Percentiles rank a stretch among this genome's conserved stretches.
Conservation (phyloP, 2,329 filamentous ascomycete genomes). For the Botrytis cinerea region DNA sequence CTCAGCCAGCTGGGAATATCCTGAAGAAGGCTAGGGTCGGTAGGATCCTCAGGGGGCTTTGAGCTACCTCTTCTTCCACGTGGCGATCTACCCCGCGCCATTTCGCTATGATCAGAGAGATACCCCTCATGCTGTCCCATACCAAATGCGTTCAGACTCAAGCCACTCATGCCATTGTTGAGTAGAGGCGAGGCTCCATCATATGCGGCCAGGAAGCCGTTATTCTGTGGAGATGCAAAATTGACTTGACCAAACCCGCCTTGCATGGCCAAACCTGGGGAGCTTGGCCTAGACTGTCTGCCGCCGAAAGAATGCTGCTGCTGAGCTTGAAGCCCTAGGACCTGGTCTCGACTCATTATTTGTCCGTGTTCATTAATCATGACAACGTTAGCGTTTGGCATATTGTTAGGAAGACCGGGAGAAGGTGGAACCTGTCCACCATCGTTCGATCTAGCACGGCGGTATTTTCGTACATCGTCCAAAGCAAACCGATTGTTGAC, state of each 20-base stretch:
- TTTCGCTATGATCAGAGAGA: conserved; percentile 89
- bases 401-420: conserved; percentile 62
- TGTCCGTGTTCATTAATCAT: conserved; percentile 96
- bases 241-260: conserved; percentile 63
- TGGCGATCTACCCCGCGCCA: conserved; percentile 86
- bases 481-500: conserved; percentile 98
- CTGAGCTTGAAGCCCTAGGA: conserved; percentile 77
- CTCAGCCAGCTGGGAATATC: conserved; percentile 96
- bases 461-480: conserved; percentile 95
- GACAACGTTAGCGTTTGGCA: conserved; percentile 76
- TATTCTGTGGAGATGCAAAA: conserved; percentile 88
- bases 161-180: conserved; percentile 67
- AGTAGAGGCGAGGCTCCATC: conserved; percentile 72
- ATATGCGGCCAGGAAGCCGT: conserved; percentile 89
- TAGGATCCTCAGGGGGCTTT: conserved; percentile 97
- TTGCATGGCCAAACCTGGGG: conserved; percentile 84
- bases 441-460: conserved; percentile 86
- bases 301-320: conserved; percentile 57
- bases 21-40: conserved; percentile 83
- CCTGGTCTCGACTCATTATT: conserved; percentile 79
- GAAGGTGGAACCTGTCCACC: conserved; percentile 66
- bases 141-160: conserved; percentile 73
- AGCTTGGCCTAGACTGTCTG: conserved; percentile 83
- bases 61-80: conserved; percentile 90
- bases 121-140: conserved; percentile 77